Conservation (phyloP, 202 grass and related monocot genomes). For the Cymbopogon flexuosus region DNA sequence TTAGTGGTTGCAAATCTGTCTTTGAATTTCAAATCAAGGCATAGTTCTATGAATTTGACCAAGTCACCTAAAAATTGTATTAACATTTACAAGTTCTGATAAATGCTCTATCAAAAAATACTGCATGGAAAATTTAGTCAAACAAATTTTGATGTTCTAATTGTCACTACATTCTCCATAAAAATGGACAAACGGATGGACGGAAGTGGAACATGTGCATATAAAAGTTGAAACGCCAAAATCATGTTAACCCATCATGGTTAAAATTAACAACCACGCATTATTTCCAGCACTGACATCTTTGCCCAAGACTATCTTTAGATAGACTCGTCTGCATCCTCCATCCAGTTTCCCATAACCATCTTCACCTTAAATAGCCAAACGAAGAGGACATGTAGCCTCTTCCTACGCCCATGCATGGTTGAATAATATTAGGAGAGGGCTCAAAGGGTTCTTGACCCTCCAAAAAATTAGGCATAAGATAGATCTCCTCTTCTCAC, state of each 20-base stretch:
- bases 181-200: neutral
- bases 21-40: neutral
- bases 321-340: conserved; percentile 26
- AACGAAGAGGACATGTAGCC: conserved; percentile 6
- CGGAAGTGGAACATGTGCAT: neutral
- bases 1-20: neutral
- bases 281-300: conserved; percentile 13
- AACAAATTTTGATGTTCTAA: neutral
- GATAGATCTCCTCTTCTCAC: conserved; percentile 27
- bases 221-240: neutral
- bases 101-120: neutral
- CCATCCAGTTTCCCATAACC: conserved; percentile 31
- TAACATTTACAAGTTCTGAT: neutral
- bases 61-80: neutral
- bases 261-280: neutral
- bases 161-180: neutral
- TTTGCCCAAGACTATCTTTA: conserved; percentile 40
- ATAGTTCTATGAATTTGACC: neutral
- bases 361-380: conserved; percentile 43
- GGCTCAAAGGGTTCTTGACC: conserved; percentile 27
- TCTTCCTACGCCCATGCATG: conserved; percentile 32
- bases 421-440: conserved; percentile 38
- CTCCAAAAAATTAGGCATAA: conserved; percentile 35
- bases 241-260: conserved; percentile 7
- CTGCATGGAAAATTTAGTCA: neutral